phyloP scores from a whole-genome alignment of 2,329 filamentous ascomycete genomes.

The Alternaria triticina region DNA sequence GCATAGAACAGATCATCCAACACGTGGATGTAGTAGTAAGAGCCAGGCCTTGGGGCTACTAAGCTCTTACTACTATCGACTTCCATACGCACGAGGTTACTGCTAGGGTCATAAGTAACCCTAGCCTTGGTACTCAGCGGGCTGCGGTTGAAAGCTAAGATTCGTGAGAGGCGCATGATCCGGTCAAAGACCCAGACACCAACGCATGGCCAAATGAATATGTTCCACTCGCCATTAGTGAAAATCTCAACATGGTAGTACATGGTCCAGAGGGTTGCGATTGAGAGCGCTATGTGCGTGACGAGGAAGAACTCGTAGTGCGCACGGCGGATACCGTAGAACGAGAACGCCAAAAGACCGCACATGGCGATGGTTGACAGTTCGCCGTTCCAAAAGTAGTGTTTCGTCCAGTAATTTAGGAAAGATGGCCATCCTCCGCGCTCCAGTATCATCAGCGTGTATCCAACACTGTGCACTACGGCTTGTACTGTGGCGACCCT shows the following conservation, averaged over 20 bases:
- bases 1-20: constrained; percentile 53
- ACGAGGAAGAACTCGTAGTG: constrained; percentile 55
- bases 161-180: constrained; percentile 53
- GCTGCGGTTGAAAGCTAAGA: constrained; percentile 53
- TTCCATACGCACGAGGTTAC: constrained; percentile 57
- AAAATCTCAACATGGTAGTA: constrained; percentile 63
- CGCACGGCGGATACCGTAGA: constrained; percentile 59
- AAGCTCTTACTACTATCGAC: constrained; percentile 46
- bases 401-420: constrained; percentile 46
- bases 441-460: constrained; percentile 56
- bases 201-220: constrained; percentile 58
- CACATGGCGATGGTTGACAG: constrained; percentile 55
- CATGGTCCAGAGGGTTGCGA: constrained; percentile 58
- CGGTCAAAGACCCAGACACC: constrained; percentile 61
- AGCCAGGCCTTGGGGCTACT: constrained; percentile 51
- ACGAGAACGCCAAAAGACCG: constrained; percentile 54
- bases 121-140: constrained; percentile 46
- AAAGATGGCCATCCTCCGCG: constrained; percentile 50
- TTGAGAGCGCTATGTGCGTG: constrained; percentile 51
- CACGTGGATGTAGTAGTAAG: constrained; percentile 60
- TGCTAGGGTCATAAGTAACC: constrained; percentile 52
- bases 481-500: constrained; percentile 67
- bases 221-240: constrained; percentile 54
- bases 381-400: constrained; percentile 61
- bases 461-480: constrained; percentile 67